These are phyloP conservation scores for Dothideomycetes sp. DNA, from an alignment of 2,329 filamentous ascomycete genomes.

Conservation along the genomic window DNA sequence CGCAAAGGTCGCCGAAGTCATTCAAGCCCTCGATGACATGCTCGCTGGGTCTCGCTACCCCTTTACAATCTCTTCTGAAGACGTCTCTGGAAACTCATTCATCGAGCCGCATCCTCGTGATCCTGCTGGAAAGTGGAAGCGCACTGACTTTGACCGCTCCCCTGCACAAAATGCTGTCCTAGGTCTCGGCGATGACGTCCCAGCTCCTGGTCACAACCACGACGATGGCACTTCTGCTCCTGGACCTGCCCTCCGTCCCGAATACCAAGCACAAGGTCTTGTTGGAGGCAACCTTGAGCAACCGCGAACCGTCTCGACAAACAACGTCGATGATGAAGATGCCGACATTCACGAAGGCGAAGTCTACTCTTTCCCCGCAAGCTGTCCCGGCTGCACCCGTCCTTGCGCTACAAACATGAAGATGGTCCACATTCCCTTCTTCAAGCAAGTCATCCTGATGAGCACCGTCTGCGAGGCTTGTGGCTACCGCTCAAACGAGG, in stretches of 20 bases:
- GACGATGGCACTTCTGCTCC: conserved; percentile 33
- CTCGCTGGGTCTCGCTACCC: conserved; percentile 67
- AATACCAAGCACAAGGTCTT: conserved; percentile 35
- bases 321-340: conserved; percentile 39
- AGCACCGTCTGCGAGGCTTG: conserved; percentile 85
- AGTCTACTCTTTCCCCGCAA: conserved; percentile 84
- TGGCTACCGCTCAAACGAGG: conserved; percentile 85
- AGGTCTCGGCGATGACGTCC: conserved; percentile 50
- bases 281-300: conserved; percentile 10
- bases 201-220: too few relatives aligned
- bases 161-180: conserved; percentile 77
- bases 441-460: conserved; percentile 96
- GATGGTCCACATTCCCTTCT: conserved; percentile 96
- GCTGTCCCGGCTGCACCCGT: conserved; percentile 82
- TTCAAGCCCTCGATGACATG: conserved; percentile 66
- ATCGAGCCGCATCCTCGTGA: conserved; percentile 72
- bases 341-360: conserved; percentile 79
- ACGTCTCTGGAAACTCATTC: conserved; percentile 91
- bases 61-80: conserved; percentile 79
- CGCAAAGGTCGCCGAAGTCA: conserved; percentile 65
- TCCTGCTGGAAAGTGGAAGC: conserved; percentile 80
- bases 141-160: conserved; percentile 72
- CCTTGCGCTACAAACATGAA: conserved; percentile 91
- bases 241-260: conserved; percentile 43
- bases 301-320: conserved; percentile 12